These are phyloP conservation scores for Tricladium varicosporioides DNA, from an alignment of 2,329 filamentous ascomycete genomes.

Conservation along the genomic window DNA sequence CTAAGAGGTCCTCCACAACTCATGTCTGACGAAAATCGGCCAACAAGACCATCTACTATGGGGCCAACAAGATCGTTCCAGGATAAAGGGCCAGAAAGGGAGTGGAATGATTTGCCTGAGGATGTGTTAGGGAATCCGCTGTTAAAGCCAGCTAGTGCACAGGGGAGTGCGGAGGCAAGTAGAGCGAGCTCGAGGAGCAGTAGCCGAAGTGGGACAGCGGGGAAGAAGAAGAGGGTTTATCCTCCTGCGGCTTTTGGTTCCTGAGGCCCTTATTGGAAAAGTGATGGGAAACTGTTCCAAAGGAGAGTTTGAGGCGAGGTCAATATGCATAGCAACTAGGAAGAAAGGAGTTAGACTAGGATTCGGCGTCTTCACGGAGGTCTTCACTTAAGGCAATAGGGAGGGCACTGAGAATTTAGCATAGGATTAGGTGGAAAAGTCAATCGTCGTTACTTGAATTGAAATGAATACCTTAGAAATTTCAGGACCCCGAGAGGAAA, in stretches of 20 bases:
- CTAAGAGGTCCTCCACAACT: conserved; percentile 34
- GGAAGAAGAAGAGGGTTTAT: conserved; percentile 60
- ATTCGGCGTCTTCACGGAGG: no score
- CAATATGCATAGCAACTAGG: no score
- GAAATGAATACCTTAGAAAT: no score
- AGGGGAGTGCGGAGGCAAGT: conserved; percentile 28
- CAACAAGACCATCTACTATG: conserved; percentile 44
- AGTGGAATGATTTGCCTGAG: conserved; percentile 65
- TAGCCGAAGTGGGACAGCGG: conserved; percentile 38
- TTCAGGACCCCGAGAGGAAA: no score
- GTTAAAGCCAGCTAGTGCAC: conserved; percentile 33
- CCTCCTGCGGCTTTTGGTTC: conserved; percentile 59
- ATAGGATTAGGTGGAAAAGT: no score
- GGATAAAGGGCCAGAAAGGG: conserved; percentile 55
- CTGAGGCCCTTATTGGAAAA: conserved; percentile 1
- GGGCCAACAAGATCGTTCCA: conserved; percentile 48
- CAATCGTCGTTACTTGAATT: no score
- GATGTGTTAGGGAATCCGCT: conserved; percentile 44
- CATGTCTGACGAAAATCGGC: conserved; percentile 50
- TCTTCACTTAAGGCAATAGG: no score
- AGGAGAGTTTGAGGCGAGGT: no score
- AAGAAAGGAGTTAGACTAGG: no score
- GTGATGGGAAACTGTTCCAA: no score
- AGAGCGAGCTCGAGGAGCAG: conserved; percentile 54
- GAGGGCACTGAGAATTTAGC: no score